Base-by-base conservation (phyloP, 345 rosid genomes). In the Eucalyptus cloeziana region DNA sequence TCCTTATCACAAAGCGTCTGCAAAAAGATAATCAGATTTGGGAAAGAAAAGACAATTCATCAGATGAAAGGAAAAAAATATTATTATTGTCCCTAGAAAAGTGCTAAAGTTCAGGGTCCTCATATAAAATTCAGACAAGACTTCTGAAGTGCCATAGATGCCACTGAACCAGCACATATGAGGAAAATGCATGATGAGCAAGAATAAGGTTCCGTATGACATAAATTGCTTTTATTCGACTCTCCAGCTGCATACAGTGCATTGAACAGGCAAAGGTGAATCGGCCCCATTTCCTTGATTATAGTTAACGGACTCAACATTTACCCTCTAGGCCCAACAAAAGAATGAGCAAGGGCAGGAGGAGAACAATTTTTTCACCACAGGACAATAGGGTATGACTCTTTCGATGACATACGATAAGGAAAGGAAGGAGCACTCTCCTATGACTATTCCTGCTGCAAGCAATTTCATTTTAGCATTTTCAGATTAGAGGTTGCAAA, bases 1-100 rank as follows among this genome's bases (percentile, higher is more conserved):
- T 98, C 99, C 76, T 95, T 98, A 88, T 98, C 99, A 86, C 96
- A 96, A 62, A 98, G 93, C 91, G 94, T 95, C 99, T 93, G 95
- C 90, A 89, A 88, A 87, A 87, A 87, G 21, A 90, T 76, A 85
- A 89, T 88, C 58, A 85, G 62, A 80, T 56, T 86, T 81, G 89
- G 50, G 17, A 86, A 37, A 44, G 54, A 67, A 64, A 44, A 86
- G 40, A 24, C 31, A 45, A 9, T 86, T 56, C 31, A 76, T 76
- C 47, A 76, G 83, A 76, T 40, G 47, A 37, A 40, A 76, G 85
- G 25, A 52, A 62, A 62, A 52, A n/a, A 54, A 49, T 49, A 27
- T 31, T n/a, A 85, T 27, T 49, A 31, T 30, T 8, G 47, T 37
- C 47, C 83, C 83, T 76, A 76, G 47, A 76, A 76, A 76, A 37